Evolutionary conservation across 1,284 basidiomycete species (phyloP).

Genomic region (Boletus smithii): DNA sequence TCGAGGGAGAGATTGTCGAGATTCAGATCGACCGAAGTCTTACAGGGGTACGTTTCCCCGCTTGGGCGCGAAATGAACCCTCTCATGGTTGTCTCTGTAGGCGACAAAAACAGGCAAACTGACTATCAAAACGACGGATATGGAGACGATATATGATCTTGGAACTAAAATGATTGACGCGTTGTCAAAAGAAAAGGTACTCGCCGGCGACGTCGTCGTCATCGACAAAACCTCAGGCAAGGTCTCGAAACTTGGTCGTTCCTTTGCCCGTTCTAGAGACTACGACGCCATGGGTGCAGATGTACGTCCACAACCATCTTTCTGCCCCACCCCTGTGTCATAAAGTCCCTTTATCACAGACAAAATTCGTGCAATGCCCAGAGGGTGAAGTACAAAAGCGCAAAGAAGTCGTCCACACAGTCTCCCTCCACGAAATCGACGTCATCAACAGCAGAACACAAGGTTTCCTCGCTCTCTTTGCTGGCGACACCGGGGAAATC

Average conservation of each 20-base stretch:
- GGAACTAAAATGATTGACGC: slow-evolving; percentile 99
- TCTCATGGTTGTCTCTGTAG: slow-evolving; percentile 40
- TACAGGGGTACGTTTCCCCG: slow-evolving; percentile 74
- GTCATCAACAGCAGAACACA: slow-evolving; percentile 99
- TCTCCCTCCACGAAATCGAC: slow-evolving; percentile 97
- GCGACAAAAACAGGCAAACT: slow-evolving; percentile 98
- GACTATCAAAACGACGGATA: slow-evolving; percentile 98
- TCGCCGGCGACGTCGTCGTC: slow-evolving; percentile 93
- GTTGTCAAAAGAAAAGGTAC: slow-evolving; percentile 93
- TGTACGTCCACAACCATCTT: slow-evolving; percentile 48
- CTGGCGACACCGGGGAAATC: slow-evolving; percentile 97
- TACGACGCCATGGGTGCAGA: slow-evolving; percentile 99
- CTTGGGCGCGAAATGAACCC: background rate
- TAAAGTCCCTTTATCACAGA: slow-evolving; percentile 47
- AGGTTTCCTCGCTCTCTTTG: slow-evolving; percentile 76
- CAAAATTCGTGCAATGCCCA: slow-evolving; percentile 96
- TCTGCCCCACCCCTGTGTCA: background rate
- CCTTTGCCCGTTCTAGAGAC: slow-evolving; percentile 93
- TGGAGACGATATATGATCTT: slow-evolving; percentile 99
- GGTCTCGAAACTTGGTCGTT: slow-evolving; percentile 93
- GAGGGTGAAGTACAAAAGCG: slow-evolving; percentile 97
- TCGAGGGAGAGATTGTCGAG: slow-evolving; percentile 98
- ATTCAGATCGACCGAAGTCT: slow-evolving; percentile 97
- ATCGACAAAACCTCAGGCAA: slow-evolving; percentile 99
- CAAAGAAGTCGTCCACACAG: slow-evolving; percentile 95